Conservation (phyloP, 2,329 filamentous ascomycete species). For the Verticillium isaacii region DNA sequence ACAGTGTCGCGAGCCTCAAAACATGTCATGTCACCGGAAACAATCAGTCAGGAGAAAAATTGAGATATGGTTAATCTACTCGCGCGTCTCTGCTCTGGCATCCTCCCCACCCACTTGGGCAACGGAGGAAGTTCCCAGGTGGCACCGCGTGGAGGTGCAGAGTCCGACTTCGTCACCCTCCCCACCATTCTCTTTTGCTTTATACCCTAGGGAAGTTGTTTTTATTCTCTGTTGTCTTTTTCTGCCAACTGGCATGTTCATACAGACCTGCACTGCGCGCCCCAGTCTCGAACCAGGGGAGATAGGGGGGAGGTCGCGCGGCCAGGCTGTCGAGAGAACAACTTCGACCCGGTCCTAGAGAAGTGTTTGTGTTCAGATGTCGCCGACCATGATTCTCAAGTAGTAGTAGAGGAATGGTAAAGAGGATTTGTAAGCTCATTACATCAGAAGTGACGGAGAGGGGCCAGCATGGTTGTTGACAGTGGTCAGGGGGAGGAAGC, state of each 20-base stretch:
- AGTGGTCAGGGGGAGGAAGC: neutral
- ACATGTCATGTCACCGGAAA: too few species aligned
- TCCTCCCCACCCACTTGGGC: neutral
- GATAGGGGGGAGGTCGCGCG: neutral
- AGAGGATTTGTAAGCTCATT: neutral
- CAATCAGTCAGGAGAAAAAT: too few species aligned
- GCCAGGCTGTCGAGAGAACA: neutral
- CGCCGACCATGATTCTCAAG: neutral
- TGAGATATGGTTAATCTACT: neutral
- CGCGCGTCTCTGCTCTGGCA: conserved; percentile 7
- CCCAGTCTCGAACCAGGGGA: neutral
- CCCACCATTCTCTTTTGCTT: neutral
- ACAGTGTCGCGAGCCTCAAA: too few species aligned
- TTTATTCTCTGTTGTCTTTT: neutral
- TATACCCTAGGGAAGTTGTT: neutral
- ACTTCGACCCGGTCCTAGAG: neutral
- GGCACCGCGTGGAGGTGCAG: conserved; percentile 10
- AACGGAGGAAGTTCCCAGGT: conserved; percentile 6
- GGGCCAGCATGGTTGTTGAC: neutral
- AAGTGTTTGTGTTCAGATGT: neutral
- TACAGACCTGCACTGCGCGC: neutral
- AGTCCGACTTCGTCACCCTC: conserved; percentile 8
- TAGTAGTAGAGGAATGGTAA: neutral
- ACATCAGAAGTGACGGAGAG: neutral
- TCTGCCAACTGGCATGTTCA: neutral